Percentiles rank a stretch among this genome's conserved stretches.
Conservation (phyloP, 2,329 filamentous ascomycete species). For the Botrytis pseudocinerea region DNA sequence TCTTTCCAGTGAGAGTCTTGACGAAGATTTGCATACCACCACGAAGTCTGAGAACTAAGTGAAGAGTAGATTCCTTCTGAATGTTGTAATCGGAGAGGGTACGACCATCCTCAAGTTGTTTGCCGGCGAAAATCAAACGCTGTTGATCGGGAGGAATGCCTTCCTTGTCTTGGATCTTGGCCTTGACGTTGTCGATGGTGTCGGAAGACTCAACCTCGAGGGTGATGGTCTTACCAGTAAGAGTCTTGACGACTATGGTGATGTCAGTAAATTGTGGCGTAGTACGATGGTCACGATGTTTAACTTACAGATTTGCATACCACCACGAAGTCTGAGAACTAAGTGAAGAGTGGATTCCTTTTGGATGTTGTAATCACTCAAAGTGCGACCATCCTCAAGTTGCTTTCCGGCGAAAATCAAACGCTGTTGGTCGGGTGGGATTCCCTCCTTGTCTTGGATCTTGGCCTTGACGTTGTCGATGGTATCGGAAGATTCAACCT, state of each 20-base stretch:
- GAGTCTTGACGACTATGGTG: conserved; percentile 67
- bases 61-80: conserved; percentile 84
- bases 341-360: conserved; percentile 87
- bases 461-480: conserved; percentile 99
- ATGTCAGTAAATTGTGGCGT: conserved; percentile 55
- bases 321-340: conserved; percentile 83
- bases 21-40: conserved; percentile 79
- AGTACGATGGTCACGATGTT: conserved; percentile 50
- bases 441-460: conserved; percentile 98
- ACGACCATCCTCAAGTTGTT: conserved; percentile 89
- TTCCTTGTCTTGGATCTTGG: conserved; percentile 91
- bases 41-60: conserved; percentile 77
- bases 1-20: conserved; percentile 70
- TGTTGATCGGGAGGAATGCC: conserved; percentile 95
- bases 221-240: conserved; percentile 95
- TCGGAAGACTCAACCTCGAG: conserved; percentile 99
- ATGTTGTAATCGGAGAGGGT: conserved; percentile 96
- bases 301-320: conserved; percentile 71
- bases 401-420: conserved; percentile 97
- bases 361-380: conserved; percentile 94
- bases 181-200: conserved; percentile 98
- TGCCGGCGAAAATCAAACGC: conserved; percentile 89
- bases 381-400: conserved; percentile 88
- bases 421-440: conserved; percentile 93
- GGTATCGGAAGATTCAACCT: conserved; percentile 99